Base-by-base conservation (phyloP, 75 land plant genomes). In the Pinus tabuliformis region DNA sequence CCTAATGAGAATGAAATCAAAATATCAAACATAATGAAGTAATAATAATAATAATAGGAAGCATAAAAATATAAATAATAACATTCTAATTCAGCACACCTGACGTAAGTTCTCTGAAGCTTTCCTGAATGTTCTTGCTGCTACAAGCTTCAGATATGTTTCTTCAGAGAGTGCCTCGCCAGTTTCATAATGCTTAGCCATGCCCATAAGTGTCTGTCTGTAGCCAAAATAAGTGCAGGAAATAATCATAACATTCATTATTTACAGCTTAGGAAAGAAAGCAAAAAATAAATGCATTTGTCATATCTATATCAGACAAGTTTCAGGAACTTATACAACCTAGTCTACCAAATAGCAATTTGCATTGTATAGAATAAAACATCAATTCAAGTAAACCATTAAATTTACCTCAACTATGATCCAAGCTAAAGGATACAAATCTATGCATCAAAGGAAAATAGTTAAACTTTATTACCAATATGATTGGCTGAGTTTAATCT, bases 181-280 rank as follows among this genome's bases (percentile, higher is more conserved):
- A 75, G 95, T 95, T 90, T 92, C 84, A 78, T 87, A 95, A 64
- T 95, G 98, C 80, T 89, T 92, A 16, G 98, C 98, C 79, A 95
- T 84, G 75, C 98, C 83, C 91, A 92, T 77, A 21, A 95, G 78
- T 26, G 93, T 95, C 73, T 83, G 90, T 81, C 96, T 93, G 82
- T 15, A 36, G 5, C 49, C 73, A 17, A 30, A 80, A 62, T 20
- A 76, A 16, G 28, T 68, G 26, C 9, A 68, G 42, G 58, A 49
- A 77, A 68, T 20, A 70, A 24, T 18, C 24, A 24, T 62, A 21
- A 6, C 45, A 56, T 57, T 16, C 60, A n/a, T 56, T 56, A 28
- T 5, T 59, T 56, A 30, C 75, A 73, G 17, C 33, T 6, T 73
- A 1, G 14, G 30, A n/a, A 14, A 21, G 17, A 9, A 8, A 15